Conservation (phyloP, 2,329 filamentous ascomycete species). For the Trichophaea hybrida region DNA sequence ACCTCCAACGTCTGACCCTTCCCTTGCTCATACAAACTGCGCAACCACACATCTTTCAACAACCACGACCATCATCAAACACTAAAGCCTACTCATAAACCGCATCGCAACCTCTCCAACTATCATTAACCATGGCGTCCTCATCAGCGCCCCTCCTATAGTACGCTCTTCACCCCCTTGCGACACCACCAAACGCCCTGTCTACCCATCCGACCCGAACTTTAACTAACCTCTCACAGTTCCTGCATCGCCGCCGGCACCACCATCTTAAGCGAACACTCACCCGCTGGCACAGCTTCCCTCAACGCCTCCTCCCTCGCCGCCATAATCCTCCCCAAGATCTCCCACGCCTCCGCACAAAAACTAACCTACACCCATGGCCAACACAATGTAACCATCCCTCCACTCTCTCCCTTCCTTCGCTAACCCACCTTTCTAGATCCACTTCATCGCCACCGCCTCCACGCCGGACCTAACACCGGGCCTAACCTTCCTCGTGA, state of each 20-base stretch:
- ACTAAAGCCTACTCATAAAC: too few species aligned
- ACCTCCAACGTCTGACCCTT: too few species aligned
- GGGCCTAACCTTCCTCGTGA: conserved; percentile 80
- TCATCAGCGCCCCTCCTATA: not conserved
- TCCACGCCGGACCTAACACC: conserved; percentile 43
- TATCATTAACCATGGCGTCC: not conserved
- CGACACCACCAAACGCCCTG: not conserved
- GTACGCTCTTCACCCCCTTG: not conserved
- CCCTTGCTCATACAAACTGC: too few species aligned
- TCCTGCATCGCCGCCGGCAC: conserved; percentile 87
- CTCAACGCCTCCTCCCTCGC: conserved; percentile 75
- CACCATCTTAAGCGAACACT: conserved; percentile 88
- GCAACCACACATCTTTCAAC: too few species aligned
- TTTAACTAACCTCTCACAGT: conserved; percentile 36
- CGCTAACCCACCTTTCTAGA: conserved; percentile 30
- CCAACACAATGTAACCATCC: conserved; percentile 38
- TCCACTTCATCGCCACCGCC: conserved; percentile 84
- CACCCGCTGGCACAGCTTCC: conserved; percentile 53
- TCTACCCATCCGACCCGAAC: not conserved
- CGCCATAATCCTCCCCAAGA: conserved; percentile 88
- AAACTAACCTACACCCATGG: conserved; percentile 93
- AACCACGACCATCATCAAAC: too few species aligned
- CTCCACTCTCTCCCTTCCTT: not conserved
- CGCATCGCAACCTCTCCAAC: too few species aligned
- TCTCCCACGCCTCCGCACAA: conserved; percentile 62